Conservation (phyloP, 2,329 filamentous ascomycete genomes). For the Ceratocystis huliohia region DNA sequence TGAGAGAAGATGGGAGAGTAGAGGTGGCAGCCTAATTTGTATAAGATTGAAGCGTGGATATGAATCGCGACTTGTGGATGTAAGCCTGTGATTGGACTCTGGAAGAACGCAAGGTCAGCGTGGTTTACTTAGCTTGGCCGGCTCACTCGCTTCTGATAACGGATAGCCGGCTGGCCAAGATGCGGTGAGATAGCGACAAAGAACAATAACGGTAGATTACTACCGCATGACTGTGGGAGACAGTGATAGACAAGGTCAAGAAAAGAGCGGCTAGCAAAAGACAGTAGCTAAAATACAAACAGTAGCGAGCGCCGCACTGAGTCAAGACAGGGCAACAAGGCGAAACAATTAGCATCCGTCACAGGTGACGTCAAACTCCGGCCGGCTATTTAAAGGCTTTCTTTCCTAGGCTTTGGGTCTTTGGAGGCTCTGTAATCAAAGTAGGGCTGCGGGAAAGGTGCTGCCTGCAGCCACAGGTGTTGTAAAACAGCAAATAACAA, state of each 20-base stretch:
- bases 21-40: not conserved
- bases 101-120: not conserved
- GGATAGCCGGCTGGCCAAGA: not conserved
- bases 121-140: not conserved
- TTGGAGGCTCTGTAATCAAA: not conserved
- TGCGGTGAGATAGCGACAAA: not conserved
- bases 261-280: not conserved
- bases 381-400: not conserved
- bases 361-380: not conserved
- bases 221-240: slow-evolving; percentile 7
- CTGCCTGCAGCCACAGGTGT: not conserved
- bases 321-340: not conserved
- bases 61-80: not conserved
- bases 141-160: not conserved
- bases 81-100: not conserved
- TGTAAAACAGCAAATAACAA: too few species aligned
- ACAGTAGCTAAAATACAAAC: not conserved
- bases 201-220: not conserved
- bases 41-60: not conserved
- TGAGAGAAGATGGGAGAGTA: slow-evolving; percentile 22
- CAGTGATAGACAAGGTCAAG: not conserved
- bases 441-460: not conserved
- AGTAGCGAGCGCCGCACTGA: not conserved
- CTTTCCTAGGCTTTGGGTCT: not conserved
- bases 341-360: not conserved